Evolutionary conservation across 805 yeast species (phyloP), one percentile per base, ranked within the genome.

Genomic region (Millerozyma miso): DNA sequence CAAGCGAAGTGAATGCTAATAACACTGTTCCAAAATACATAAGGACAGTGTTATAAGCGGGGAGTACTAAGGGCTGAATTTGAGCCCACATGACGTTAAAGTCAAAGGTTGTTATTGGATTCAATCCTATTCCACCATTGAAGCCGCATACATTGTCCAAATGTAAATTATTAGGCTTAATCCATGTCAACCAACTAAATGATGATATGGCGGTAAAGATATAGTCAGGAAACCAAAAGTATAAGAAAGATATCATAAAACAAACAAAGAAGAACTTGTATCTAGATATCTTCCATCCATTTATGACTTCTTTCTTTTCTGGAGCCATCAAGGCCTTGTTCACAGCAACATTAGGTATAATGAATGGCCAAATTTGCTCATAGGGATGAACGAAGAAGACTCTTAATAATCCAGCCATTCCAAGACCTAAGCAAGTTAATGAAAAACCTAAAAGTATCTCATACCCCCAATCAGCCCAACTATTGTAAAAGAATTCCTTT

Each of bases 121-220:
- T 77, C 39, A 76, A 44, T 10, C 80, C 81, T 17, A 77, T 42
- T 10, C 80, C 80, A 19, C 44, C 37, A n/a, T 51, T 43, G 18
- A 63, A 55, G 19, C 83, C 81, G 13, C 79, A 71, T 16, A 77
- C 55, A 4, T 58, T 50, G 12, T 76, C 75, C 42, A 77, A 55
- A 50, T 71, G 67, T 45, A 70, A 63, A 53, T 74, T 76, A 34
- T 67, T 46, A 16, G 81, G 81, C 3, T 63, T 59, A 35, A 77
- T 77, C 81, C 82, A 79, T 4, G 74, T 67, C 50, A 74, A 66
- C 84, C 83, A 79, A 51, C 69, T 66, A 58, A 71, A 71, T 4
- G 59, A 52, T 8, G 71, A 67, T 10, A 72, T 50, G 4, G 72
- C 72, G n/a, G 50, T 43, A 49, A 71, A 68, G 8, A 70, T 33